A percentile compares a stretch with the other conserved stretches of the same genome.
Evolutionary conservation across 768 basidiomycete genomes (phyloP).

Genomic region (Panaeolus cyanescens): DNA sequence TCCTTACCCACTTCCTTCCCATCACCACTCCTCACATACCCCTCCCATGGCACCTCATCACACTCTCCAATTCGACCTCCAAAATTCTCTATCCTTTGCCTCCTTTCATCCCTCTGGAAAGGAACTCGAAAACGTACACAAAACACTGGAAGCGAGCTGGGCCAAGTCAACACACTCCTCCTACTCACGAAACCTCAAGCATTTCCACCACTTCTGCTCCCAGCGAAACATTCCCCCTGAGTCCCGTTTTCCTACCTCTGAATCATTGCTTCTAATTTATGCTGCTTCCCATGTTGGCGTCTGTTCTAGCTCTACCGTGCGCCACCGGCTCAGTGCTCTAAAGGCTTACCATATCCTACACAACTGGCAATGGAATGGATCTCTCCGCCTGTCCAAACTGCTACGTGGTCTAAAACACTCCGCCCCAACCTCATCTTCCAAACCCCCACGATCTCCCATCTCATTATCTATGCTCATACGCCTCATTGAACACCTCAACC

Average conservation of each 20-base stretch:
- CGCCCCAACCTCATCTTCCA: slow-evolving; percentile 15
- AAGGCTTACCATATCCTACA: slow-evolving; percentile 36
- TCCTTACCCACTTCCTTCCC: too few species aligned
- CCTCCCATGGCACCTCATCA: too few species aligned
- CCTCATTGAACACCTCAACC: slow-evolving; percentile 18
- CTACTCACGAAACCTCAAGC: too few species aligned
- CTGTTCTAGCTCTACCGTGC: slow-evolving; percentile 17
- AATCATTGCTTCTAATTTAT: too few species aligned
- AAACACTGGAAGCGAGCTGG: too few species aligned
- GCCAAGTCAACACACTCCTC: too few species aligned
- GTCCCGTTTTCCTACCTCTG: slow-evolving; percentile 1
- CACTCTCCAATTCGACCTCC: too few species aligned
- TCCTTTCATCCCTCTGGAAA: too few species aligned
- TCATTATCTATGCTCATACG: slow-evolving; percentile 16
- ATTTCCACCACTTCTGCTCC: slow-evolving; percentile 22
- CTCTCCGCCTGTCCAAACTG: slow-evolving; percentile 22
- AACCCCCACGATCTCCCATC: slow-evolving; percentile 20
- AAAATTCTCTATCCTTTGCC: too few species aligned
- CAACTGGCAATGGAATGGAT: slow-evolving; percentile 19
- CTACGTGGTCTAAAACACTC: slow-evolving; percentile 25
- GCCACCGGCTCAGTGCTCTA: slow-evolving; percentile 23
- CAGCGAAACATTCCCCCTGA: slow-evolving; percentile 11
- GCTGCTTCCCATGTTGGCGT: slow-evolving; percentile 21
- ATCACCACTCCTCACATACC: too few species aligned
- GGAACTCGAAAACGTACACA: too few species aligned